Base-by-base conservation (phyloP, 2,329 filamentous ascomycete species). In the Hypoxylon sp. region DNA sequence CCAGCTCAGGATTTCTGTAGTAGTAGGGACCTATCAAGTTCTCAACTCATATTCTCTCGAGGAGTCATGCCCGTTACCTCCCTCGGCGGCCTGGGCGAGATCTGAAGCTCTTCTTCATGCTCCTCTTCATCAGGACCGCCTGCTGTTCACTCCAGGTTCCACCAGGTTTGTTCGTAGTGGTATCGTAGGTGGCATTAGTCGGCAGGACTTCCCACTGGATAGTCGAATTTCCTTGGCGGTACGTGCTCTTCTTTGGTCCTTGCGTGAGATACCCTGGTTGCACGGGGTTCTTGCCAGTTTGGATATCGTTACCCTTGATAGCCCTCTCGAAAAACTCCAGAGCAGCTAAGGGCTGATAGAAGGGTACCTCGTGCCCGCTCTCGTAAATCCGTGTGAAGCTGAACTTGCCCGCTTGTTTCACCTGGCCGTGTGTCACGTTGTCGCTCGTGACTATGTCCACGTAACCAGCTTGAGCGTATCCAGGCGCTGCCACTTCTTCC, bases 301-400 rank as follows among this genome's bases (percentile, higher is more conserved):
- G 82, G 57, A 89, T 78, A 57, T 87, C 84, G 18, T 77, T 72
- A n/a, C 82, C 79, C 9, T 72, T 69, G 59, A 87, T 75, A 9
- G 80, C 80, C 11, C 84, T 79, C 73, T 82, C 77, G 66, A 86
- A 84, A 63, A 85, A 77, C 64, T 81, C 80, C 11, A 85, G 74
- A 6, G 83, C 74, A 11, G 79, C 81, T 30, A 82, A 75, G 2
- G 80, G 85, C 71, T 86, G 84, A 72, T 87, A 87, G 72, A 85
- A 86, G 0, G 84, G 84, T 28, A 80, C 79, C 70, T 80, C 77
- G 69, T 81, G 79, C 7, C 79, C 79, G 20, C 73, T 73, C 60
- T 80, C 74, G 70, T 78, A 80, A 66, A 86, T 78, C 22, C 84
- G 78, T 5, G 81, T 78, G 72, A 85, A 85, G 46, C 79, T 81